Conservation (phyloP, 2,329 filamentous ascomycete species). For the Hyphodiscus sp. region DNA sequence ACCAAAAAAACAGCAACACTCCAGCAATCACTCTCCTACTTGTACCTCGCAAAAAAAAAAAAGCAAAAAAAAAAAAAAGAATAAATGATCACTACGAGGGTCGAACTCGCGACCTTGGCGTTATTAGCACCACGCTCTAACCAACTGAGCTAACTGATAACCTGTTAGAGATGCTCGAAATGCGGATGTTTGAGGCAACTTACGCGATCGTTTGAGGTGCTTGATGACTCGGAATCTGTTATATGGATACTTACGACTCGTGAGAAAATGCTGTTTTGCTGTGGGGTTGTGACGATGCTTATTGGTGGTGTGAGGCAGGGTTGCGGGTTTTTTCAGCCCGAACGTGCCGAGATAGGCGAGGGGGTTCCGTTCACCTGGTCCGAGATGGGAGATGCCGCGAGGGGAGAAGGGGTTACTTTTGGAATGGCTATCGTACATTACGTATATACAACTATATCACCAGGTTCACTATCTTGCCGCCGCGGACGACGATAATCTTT, state of each 20-base stretch:
- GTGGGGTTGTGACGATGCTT: not conserved
- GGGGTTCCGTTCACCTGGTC: too few relatives aligned
- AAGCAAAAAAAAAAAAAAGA: not conserved
- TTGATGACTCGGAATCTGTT: not conserved
- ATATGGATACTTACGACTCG: not conserved
- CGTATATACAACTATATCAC: constrained; percentile 38
- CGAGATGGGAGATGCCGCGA: too few relatives aligned
- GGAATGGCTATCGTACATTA: not conserved
- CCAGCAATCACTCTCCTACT: too few relatives aligned
- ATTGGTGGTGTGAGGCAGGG: not conserved
- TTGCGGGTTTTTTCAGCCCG: not conserved
- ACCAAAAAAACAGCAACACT: too few relatives aligned
- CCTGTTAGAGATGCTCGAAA: not conserved
- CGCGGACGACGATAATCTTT: constrained; percentile 59
- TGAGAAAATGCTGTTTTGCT: not conserved
- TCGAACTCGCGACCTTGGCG: constrained; percentile 1
- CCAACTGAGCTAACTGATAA: not conserved
- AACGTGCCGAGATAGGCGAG: not conserved
- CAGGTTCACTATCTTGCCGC: constrained; percentile 69
- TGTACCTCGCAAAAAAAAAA: too few relatives aligned
- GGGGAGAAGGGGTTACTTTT: too few relatives aligned
- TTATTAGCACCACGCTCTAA: constrained; percentile 1
- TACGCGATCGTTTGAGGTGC: not conserved
- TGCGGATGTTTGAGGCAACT: not conserved
- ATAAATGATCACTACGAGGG: not conserved